These are phyloP conservation scores for Aureobasidium sp. DNA, from an alignment of 2,329 filamentous ascomycete genomes.

Conservation along the genomic window DNA sequence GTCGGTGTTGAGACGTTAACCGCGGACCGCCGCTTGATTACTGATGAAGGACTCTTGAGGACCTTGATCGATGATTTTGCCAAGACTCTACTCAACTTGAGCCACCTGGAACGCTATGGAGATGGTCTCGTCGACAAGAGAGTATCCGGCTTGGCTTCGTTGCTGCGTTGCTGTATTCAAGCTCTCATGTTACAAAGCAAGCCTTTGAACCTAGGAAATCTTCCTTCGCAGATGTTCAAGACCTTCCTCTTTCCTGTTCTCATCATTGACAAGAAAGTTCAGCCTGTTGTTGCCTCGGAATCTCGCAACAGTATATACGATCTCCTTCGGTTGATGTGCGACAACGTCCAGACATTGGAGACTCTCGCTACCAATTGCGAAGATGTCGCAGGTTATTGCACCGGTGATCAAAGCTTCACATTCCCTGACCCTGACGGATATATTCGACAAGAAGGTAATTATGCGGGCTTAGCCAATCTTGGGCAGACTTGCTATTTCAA, in stretches of 20 bases:
- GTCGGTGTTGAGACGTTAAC: not conserved
- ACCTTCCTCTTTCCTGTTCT: conserved; percentile 22
- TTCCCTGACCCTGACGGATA: conserved; percentile 28
- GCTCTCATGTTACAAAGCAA: conserved; percentile 26
- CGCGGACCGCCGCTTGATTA: not conserved
- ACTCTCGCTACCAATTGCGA: conserved; percentile 16
- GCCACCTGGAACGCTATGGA: not conserved
- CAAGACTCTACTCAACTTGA: not conserved
- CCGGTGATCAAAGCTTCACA: not conserved
- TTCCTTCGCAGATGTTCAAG: conserved; percentile 22
- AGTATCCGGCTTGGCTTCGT: conserved; percentile 30
- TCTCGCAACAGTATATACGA: conserved; percentile 34
- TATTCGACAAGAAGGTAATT: conserved; percentile 70
- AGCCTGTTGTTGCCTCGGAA: conserved; percentile 25
- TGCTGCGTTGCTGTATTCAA: conserved; percentile 31
- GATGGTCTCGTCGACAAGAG: not conserved
- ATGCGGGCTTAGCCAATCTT: conserved; percentile 83
- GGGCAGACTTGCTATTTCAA: conserved; percentile 98
- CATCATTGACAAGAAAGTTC: not conserved
- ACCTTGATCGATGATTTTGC: not conserved
- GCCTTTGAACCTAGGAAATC: conserved; percentile 21
- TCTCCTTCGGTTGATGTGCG: conserved; percentile 28
- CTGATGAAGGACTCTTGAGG: not conserved
- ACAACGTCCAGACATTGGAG: conserved; percentile 22
- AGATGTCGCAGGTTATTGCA: conserved; percentile 7